A percentile compares a stretch with the other conserved stretches of the same genome.
Evolutionary conservation across 1,284 basidiomycete genomes (phyloP).

Genomic region (Ganoderma meredithae): DNA sequence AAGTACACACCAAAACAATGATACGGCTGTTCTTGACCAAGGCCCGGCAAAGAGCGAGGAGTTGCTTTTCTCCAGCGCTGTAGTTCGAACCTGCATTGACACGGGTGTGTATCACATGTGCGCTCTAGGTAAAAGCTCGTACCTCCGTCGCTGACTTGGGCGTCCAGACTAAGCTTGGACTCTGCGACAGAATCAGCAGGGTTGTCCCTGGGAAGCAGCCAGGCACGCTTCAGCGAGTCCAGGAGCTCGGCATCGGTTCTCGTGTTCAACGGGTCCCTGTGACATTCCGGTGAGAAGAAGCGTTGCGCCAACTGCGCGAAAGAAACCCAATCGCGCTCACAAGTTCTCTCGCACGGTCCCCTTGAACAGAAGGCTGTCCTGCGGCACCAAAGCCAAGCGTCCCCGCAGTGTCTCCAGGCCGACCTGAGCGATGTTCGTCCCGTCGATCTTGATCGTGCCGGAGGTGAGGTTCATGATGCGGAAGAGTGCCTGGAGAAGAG

Average conservation of each 20-base stretch:
- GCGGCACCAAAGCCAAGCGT: constrained; percentile 75
- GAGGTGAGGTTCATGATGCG: constrained; percentile 70
- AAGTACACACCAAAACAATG: constrained; percentile 65
- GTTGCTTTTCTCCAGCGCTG: constrained; percentile 81
- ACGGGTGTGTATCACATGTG: not conserved
- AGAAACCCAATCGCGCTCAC: constrained; percentile 45
- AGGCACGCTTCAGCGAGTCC: constrained; percentile 63
- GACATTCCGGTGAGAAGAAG: constrained; percentile 12
- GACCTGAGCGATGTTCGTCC: constrained; percentile 63
- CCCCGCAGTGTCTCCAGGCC: constrained; percentile 66
- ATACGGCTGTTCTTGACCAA: constrained; percentile 75
- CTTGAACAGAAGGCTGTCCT: constrained; percentile 69
- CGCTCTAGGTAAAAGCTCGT: constrained; percentile 15
- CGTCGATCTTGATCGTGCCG: constrained; percentile 79
- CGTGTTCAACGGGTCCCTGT: constrained; percentile 65
- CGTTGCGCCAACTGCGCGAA: not conserved
- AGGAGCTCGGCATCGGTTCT: constrained; percentile 63
- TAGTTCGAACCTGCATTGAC: constrained; percentile 65
- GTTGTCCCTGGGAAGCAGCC: constrained; percentile 59
- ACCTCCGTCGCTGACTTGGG: constrained; percentile 71
- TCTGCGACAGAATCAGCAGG: constrained; percentile 55
- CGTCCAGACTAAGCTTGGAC: constrained; percentile 74
- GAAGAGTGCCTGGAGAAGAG: constrained; percentile 78
- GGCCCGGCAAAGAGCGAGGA: constrained; percentile 77
- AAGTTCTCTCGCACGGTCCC: constrained; percentile 76